Evolutionary conservation across 495 filamentous ascomycete genomes (phyloP), one percentile per base, ranked within the genome.

Genomic region (Penicillium soppii): DNA sequence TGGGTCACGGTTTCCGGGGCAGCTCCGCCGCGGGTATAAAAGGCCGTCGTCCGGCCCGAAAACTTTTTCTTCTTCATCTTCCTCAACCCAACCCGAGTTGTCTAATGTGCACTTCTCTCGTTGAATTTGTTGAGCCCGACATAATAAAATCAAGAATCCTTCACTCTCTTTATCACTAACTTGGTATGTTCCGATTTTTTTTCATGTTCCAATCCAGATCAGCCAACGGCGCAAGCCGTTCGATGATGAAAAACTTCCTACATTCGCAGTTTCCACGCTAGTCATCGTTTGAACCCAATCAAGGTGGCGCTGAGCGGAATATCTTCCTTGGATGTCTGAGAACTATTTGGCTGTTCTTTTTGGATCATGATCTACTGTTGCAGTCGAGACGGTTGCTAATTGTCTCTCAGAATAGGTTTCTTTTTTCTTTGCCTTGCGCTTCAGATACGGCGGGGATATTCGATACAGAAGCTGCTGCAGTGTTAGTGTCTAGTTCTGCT

Each of bases 191-290:
- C 1, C 17, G 26, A 27, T 20, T 50, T 56, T 47, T 42, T 58
- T 36, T 52, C 39, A 45, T 35, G 16, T 39, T 35, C 49, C 27
- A 33, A 29, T 7, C 38, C 30, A n/a, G 25, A 26, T 41, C 48
- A 50, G 61, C 54, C 59, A 58, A 47, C 41, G 53, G 58, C 61
- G 50, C 35, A 40, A 52, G 63, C 60, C 58, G 47, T 59, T 63
- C 52, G 55, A 76, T 74, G 74, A 77, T 77, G 72, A 77, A 75
- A 77, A 70, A 23, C 42, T 68, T 74, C 66, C 74, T 68, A 73
- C 71, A 76, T 77, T 77, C 74, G 74, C 74, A 77, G 74, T 75
- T 77, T 77, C 69, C 71, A 77, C 74, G 72, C 72, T 71, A 76
- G 74, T 57, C 71, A 68, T 74, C 70, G 71, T 55, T 60, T 68